Evolutionary conservation across 1,284 basidiomycete genomes (phyloP), one percentile per base, ranked within the genome.

Genomic region (Gomphus sp.): DNA sequence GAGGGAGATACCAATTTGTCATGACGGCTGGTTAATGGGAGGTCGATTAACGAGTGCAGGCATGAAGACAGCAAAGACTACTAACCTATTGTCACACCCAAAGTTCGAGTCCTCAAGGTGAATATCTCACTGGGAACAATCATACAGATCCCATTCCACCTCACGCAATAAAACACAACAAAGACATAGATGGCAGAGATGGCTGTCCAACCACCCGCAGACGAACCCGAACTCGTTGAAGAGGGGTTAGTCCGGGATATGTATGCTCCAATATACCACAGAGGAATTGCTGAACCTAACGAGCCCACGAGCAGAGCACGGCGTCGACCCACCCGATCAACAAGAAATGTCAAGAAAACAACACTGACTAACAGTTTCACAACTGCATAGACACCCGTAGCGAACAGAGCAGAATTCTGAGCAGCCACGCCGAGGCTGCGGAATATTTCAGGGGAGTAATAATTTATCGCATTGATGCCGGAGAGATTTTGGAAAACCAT

Each of bases 341-440:
- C n/a, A n/a, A n/a, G n/a, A n/a, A n/a, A n/a, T n/a, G n/a, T n/a
- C n/a, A n/a, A n/a, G n/a, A n/a, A n/a, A n/a, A n/a, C n/a, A n/a
- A n/a, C n/a, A n/a, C n/a, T n/a, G n/a, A n/a, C n/a, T n/a, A n/a
- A n/a, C n/a, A n/a, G n/a, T n/a, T n/a, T n/a, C n/a, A n/a, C n/a
- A n/a, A n/a, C n/a, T n/a, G n/a, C 73, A 63, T 75, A 77, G 33
- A 79, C 70, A 33, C 78, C 78, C n/a, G 78, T 79, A 0, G 76
- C 75, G 33, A 78, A 67, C 4, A 80, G 68, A 2, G 70, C 65
- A 3, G 74, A 73, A 54, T 61, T 70, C 14, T 69, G 69, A 0
- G 74, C 74, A 5, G 70, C 71, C 16, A 78, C 65, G 25, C 76
- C 76, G 50, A 80, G 72, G 2, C 72, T 74, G 47, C 69, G 69